Evolutionary conservation across 2,329 filamentous ascomycete genomes (phyloP), one percentile per base, ranked within the genome.

Genomic region (Verticillium nubilum): DNA sequence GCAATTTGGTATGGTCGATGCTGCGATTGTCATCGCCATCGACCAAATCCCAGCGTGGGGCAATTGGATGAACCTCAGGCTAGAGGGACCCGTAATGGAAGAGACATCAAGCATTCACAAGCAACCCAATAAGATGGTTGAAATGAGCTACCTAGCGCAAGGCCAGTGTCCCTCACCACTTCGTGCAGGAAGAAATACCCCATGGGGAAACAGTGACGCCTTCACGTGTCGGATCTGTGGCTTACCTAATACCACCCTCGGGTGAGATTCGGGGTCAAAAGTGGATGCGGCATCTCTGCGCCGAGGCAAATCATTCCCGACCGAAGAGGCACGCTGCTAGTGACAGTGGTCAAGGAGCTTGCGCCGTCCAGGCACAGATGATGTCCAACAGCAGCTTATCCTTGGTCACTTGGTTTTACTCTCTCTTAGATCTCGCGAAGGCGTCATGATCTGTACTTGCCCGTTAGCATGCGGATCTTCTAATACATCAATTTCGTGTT

Each of bases 281-380:
- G 52, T 53, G 52, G 27, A 31, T 54, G 27, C 28, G 54, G 52
- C 25, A 10, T 31, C n/a, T 33, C 29, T 57, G 37, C 56, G 28
- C 56, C 56, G 56, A 57, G 56, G 56, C 56, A 57, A 57, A 57
- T 57, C 56, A 52, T 52, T 57, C 56, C 37, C 42, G 35, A 47
- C 37, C 56, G 13, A 42, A 28, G 56, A 19, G 31, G 23, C 35
- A 42, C 9, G 29, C 42, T 47, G 42, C 42, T n/a, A 47, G n/a
- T n/a, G 42, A 25, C 19, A n/a, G 19, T 47, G 42, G n/a, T 50
- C n/a, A 4, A 47, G 42, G 42, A 26, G 42, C 42, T 26, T 13
- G 42, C 42, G 42, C 42, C 42, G 42, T 26, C 42, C 42, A 23
- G 42, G 42, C 42, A 50, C 42, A 50, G 42, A 3, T 26, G n/a